Evolutionary conservation across 1,139 yeast genomes (phyloP), one percentile per base, ranked within the genome.

Genomic region (Debaryomyces psychrophilus): DNA sequence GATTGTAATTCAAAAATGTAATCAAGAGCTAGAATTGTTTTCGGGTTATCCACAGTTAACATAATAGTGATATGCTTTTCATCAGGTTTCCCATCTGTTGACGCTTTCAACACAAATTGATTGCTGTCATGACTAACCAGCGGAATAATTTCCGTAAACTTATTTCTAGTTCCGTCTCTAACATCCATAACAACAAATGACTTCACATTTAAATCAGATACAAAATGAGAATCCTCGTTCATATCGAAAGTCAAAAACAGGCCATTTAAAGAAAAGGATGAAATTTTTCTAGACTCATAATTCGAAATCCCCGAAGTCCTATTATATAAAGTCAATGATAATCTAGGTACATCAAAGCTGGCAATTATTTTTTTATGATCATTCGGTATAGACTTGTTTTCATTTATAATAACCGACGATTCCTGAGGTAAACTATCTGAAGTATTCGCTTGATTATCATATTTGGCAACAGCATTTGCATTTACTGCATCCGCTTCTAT

Each of bases 131-230:
- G 81, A 3, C 74, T 67, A 2, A 80, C 77, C 22, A 82, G 79
- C 1, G 98, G 98, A 39, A 95, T 85, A 29, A 93, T 82, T 51
- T 90, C 87, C 0, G 85, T 77, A 64, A 89, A 93, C 57, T 81
- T 81, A 65, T 88, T 92, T 14, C 77, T 81, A 25, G 79, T 79
- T 8, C 69, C 68, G 27, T 68, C 61, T 54, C 99, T 76, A 3
- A 83, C 80, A 65, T 93, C 99, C 48, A 79, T 80, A 1, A 92
- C 89, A 1, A 85, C 81, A 59, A 95, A 87, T 0, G 97, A 83
- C 34, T 82, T 79, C 25, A 90, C 75, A 41, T 80, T 81, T 12
- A 90, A 60, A 46, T 83, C 84, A 0, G 92, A 78, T 5, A 71
- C 76, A 50, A 82, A 77, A 36, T 82, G 79, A 1, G 84, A 77